A percentile compares a stretch with the other conserved stretches of the same genome.
Evolutionary conservation across 805 yeast genomes (phyloP).

Genomic region (Barnettozyma sp.): DNA sequence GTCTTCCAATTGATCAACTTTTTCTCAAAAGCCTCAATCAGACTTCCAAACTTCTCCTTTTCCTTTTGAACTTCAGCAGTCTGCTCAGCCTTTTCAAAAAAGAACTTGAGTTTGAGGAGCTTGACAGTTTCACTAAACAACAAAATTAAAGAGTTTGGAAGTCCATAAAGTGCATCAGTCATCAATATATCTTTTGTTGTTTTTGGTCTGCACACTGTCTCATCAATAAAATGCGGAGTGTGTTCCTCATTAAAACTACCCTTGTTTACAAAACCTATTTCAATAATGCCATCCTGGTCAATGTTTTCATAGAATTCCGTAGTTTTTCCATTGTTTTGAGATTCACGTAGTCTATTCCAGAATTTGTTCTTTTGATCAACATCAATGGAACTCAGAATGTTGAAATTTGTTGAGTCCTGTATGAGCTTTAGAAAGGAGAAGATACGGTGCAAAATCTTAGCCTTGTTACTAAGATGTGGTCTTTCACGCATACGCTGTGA

Average conservation of each 20-base stretch:
- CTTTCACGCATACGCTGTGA: slow-evolving; percentile 60
- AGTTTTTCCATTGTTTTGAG: slow-evolving; percentile 20
- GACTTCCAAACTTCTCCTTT: slow-evolving; percentile 14
- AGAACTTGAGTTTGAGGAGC: slow-evolving; percentile 54
- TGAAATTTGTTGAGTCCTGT: slow-evolving; percentile 53
- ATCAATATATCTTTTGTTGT: slow-evolving; percentile 47
- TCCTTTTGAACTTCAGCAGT: slow-evolving; percentile 10
- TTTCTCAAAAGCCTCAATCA: slow-evolving; percentile 35
- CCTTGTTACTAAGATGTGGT: slow-evolving; percentile 65
- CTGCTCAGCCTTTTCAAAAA: slow-evolving; percentile 24
- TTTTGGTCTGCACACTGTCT: slow-evolving; percentile 26
- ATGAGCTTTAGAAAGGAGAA: slow-evolving; percentile 67
- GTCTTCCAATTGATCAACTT: slow-evolving; percentile 59
- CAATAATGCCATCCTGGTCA: slow-evolving; percentile 40
- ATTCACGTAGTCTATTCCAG: slow-evolving; percentile 10
- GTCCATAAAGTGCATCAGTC: slow-evolving; percentile 75
- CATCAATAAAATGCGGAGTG: slow-evolving; percentile 36
- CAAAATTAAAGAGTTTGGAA: slow-evolving; percentile 72
- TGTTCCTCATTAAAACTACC: slow-evolving; percentile 16
- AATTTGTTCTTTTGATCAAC: slow-evolving; percentile 12
- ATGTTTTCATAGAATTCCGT: slow-evolving; percentile 35
- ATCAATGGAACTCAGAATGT: slow-evolving; percentile 14
- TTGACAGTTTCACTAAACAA: slow-evolving; percentile 69
- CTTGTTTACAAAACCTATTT: slow-evolving; percentile 31
- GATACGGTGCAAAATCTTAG: slow-evolving; percentile 68